Evolutionary conservation across 163 green algal species (phyloP).

Genomic region (Prototheca wickerhamii): DNA sequence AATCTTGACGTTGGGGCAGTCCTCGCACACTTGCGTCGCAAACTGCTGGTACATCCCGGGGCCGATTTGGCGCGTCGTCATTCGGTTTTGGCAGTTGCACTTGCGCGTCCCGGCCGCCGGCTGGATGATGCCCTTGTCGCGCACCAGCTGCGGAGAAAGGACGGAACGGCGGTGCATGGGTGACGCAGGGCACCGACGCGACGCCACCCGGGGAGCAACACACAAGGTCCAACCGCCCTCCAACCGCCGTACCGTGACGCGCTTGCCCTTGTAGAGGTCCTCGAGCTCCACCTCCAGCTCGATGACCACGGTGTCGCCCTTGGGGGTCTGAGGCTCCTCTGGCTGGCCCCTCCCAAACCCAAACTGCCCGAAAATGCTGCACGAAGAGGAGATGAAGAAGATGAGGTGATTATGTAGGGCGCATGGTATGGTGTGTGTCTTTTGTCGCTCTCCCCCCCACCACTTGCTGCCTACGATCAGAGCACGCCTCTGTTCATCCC

Average conservation of each 20-base stretch:
- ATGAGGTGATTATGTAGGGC: too few relatives aligned
- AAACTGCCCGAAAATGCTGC: constrained; percentile 44
- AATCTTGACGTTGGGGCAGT: constrained; percentile 86
- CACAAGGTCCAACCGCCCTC: too few relatives aligned
- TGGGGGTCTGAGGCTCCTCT: constrained; percentile 78
- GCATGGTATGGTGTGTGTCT: too few relatives aligned
- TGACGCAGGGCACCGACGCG: too few relatives aligned
- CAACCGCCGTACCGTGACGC: constrained; percentile 69
- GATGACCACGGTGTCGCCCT: constrained; percentile 77
- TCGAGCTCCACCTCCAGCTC: constrained; percentile 78
- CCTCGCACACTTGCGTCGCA: constrained; percentile 76
- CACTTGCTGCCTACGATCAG: too few relatives aligned
- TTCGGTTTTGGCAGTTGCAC: constrained; percentile 94
- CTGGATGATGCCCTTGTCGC: constrained; percentile 86
- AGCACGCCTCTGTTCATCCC: not conserved
- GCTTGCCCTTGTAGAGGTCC: constrained; percentile 86
- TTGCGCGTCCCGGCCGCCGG: constrained; percentile 79
- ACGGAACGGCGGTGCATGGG: too few relatives aligned
- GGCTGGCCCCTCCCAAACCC: constrained; percentile 36
- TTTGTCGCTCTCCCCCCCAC: too few relatives aligned
- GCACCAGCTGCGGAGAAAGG: constrained; percentile 49
- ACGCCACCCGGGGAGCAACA: too few relatives aligned
- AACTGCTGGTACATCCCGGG: constrained; percentile 98
- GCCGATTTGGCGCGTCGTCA: constrained; percentile 91
- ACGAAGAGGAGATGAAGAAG: too few relatives aligned